phyloP scores from a whole-genome alignment of 2,329 filamentous ascomycete genomes.

The Plenodomus lindquistii region DNA sequence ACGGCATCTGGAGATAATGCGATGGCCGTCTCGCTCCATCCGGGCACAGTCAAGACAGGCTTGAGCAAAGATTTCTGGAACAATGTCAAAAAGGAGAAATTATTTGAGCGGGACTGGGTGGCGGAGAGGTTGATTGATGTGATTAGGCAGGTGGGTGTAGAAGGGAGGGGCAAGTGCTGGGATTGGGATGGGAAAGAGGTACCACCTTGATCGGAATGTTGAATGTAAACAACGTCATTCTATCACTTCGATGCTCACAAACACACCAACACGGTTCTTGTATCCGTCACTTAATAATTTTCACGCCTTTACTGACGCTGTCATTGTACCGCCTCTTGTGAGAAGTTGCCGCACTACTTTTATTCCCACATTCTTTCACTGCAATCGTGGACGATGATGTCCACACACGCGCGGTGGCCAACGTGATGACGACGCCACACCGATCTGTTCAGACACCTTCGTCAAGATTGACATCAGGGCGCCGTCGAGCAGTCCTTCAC shows the following conservation, averaged over 20 bases:
- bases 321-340: no score
- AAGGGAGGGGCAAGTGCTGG: constrained; percentile 45
- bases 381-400: no score
- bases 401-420: no score
- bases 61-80: constrained; percentile 74
- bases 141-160: constrained; percentile 66
- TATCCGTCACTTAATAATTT: no score
- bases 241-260: not conserved
- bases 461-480: no score
- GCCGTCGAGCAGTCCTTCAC: no score
- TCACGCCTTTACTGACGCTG: no score
- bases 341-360: no score
- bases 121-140: constrained; percentile 68
- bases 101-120: constrained; percentile 70
- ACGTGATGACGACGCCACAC: no score
- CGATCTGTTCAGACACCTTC: no score
- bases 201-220: constrained; percentile 29
- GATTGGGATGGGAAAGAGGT: constrained; percentile 47
- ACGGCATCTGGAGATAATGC: constrained; percentile 63
- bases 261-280: not conserved
- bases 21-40: constrained; percentile 72
- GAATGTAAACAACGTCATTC: not conserved
- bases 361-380: no score
- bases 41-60: constrained; percentile 78
- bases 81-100: constrained; percentile 61